phyloP scores from a whole-genome alignment of 2,329 filamentous ascomycete genomes.

The Colletotrichum tamarilloi region DNA sequence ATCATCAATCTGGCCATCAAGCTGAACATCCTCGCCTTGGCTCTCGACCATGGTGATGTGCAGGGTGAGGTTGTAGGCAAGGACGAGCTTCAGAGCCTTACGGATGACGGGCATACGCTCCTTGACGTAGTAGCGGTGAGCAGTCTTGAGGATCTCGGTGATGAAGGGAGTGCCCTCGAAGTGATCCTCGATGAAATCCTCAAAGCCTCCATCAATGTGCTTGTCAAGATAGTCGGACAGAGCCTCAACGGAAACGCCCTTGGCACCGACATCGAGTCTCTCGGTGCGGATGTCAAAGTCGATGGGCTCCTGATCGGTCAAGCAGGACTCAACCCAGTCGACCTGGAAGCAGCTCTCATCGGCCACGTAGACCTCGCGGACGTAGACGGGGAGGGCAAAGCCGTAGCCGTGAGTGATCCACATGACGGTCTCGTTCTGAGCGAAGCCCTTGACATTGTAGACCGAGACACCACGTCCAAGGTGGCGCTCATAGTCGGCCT shows the following conservation, averaged over 20 bases:
- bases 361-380: slow-evolving; percentile 90
- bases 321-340: slow-evolving; percentile 89
- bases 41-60: slow-evolving; percentile 96
- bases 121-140: slow-evolving; percentile 91
- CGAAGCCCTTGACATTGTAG: slow-evolving; percentile 91
- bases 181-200: slow-evolving; percentile 94
- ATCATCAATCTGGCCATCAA: slow-evolving; percentile 87
- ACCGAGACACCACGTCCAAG: slow-evolving; percentile 88
- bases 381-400: slow-evolving; percentile 90
- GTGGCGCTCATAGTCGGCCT: slow-evolving; percentile 94
- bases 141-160: slow-evolving; percentile 95
- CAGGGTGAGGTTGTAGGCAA: slow-evolving; percentile 94
- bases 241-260: slow-evolving; percentile 83
- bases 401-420: slow-evolving; percentile 98
- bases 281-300: slow-evolving; percentile 90
- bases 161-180: slow-evolving; percentile 96
- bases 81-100: slow-evolving; percentile 93
- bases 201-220: slow-evolving; percentile 92
- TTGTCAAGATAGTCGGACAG: slow-evolving; percentile 94
- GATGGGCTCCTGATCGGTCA: slow-evolving; percentile 75
- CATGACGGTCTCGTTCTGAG: slow-evolving; percentile 75
- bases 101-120: slow-evolving; percentile 90
- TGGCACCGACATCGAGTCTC: slow-evolving; percentile 87
- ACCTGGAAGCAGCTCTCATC: slow-evolving; percentile 94
- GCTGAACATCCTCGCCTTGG: slow-evolving; percentile 80